Base-by-base conservation (phyloP, 1,284 basidiomycete genomes). In the Neolentinus lepideus region DNA sequence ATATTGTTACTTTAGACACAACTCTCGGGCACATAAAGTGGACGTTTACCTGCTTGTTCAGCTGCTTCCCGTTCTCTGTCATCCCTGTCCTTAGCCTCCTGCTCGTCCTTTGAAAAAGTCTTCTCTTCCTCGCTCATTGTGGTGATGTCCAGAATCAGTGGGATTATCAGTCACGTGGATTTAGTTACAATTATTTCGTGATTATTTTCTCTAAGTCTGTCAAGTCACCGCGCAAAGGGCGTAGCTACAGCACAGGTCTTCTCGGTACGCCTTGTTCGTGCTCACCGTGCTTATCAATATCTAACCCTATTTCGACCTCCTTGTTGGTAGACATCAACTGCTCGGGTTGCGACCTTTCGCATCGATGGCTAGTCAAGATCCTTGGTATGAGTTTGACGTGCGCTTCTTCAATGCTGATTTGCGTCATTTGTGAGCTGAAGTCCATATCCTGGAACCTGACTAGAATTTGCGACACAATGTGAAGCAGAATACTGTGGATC, bases 11-110 rank as follows among this genome's bases (percentile, higher is more conserved):
- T n/a, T n/a, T n/a, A n/a, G 22, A 36, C n/a, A 3, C 8, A 51
- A n/a, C 6, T 46, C 51, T 55, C 58, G 57, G 54, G 56, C 36
- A 45, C 48, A 55, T 55, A 47, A 61, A 54, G 56, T 51, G 55
- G 54, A 56, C 68, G 83, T 66, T 43, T 73, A 94, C 94, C 83
- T 58, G 85, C 90, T 74, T 98, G 95, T 70, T 98, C 94, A 47
- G 69, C 75, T 57, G 72, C 71, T 72, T 98, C 94, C 25, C 83
- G 80, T 53, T 78, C 80, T 56, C 81, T 78, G 60, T 90, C 83
- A 11, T 75, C 79, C 54, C 76, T 81, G 64, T 98, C 94, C 59
- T 81, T 79, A 24, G 71, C 75, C 60, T 89, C 84, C 53, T 86
- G 80, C 69, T 97, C 84, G 65, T 91, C 90, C 50, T 83, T 79